Evolutionary conservation across 306 rosid species (phyloP).

Genomic region (Trifolium fragiferum): DNA sequence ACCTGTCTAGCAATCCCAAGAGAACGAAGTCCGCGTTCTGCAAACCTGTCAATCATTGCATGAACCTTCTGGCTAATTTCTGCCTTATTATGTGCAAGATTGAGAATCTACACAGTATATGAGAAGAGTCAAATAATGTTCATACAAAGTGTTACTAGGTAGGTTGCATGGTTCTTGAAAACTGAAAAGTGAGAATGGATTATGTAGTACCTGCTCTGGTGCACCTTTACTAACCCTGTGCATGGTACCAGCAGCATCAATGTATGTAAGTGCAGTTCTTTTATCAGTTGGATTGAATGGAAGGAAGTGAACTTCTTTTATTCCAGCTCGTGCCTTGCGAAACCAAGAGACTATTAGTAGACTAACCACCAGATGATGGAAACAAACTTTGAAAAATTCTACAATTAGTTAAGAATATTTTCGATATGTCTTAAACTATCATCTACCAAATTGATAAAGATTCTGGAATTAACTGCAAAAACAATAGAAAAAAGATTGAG

Average conservation of each 20-base stretch:
- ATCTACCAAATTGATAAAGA: neutral
- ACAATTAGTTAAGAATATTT: neutral
- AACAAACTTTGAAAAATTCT: neutral
- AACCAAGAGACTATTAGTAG: slow-evolving; percentile 6
- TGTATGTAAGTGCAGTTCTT: slow-evolving; percentile 78
- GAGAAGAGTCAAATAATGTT: neutral
- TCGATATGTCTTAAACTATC: neutral
- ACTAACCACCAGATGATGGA: slow-evolving; percentile 14
- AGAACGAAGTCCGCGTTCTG: slow-evolving; percentile 79
- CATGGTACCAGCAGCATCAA: slow-evolving; percentile 62
- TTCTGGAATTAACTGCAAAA: slow-evolving; percentile 1
- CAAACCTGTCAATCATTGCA: slow-evolving; percentile 65
- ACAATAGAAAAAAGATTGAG: neutral
- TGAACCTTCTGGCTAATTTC: slow-evolving; percentile 64
- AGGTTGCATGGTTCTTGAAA: slow-evolving; percentile 2
- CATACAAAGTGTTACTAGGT: neutral
- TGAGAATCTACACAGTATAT: slow-evolving; percentile 57
- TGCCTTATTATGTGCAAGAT: slow-evolving; percentile 64
- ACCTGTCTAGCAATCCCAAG: slow-evolving; percentile 73
- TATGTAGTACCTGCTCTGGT: slow-evolving; percentile 68
- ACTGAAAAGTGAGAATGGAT: slow-evolving; percentile 24
- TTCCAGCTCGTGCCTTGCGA: slow-evolving; percentile 66
- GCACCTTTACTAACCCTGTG: slow-evolving; percentile 86
- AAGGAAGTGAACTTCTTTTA: slow-evolving; percentile 76
- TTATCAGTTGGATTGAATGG: slow-evolving; percentile 82